Percentiles rank a stretch among this genome's conserved stretches.
Conservation (phyloP, 148 eudicot genomes). For the Cornus kousa region DNA sequence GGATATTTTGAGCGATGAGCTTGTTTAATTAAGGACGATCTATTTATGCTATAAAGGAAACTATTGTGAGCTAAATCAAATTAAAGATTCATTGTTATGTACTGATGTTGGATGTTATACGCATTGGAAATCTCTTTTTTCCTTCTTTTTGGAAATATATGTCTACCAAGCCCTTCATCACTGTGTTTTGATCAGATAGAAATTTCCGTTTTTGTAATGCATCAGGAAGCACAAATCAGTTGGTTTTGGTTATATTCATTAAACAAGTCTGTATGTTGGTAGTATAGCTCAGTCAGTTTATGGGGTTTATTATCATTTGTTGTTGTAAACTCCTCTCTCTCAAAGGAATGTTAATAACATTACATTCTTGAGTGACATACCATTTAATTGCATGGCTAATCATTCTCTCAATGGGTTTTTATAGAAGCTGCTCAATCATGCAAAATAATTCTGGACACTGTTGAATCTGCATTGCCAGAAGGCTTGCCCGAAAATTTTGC, state of each 20-base stretch:
- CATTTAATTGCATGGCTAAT: slow-evolving; percentile 8
- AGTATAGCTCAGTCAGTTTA: no score
- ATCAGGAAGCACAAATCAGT: no score
- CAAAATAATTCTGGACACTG: slow-evolving; percentile 60
- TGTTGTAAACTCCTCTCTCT: background rate
- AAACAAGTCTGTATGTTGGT: no score
- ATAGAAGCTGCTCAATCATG: slow-evolving; percentile 95
- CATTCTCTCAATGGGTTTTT: slow-evolving; percentile 20
- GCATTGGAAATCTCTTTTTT: background rate
- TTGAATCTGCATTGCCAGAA: slow-evolving; percentile 76
- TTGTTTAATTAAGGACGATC: background rate
- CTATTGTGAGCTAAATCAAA: background rate
- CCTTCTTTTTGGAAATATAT: background rate
- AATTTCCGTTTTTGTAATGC: no score
- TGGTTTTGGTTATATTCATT: no score
- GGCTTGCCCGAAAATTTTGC: slow-evolving; percentile 64
- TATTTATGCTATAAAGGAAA: background rate
- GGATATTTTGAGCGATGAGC: background rate
- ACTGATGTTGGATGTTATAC: background rate
- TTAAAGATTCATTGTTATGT: background rate
- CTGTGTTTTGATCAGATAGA: background rate
- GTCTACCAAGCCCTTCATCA: background rate
- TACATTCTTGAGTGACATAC: background rate
- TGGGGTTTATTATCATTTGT: no score
- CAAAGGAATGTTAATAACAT: background rate